These are phyloP conservation scores for Tetracladium marchalianum DNA, from an alignment of 495 filamentous ascomycete genomes.

Conservation along the genomic window DNA sequence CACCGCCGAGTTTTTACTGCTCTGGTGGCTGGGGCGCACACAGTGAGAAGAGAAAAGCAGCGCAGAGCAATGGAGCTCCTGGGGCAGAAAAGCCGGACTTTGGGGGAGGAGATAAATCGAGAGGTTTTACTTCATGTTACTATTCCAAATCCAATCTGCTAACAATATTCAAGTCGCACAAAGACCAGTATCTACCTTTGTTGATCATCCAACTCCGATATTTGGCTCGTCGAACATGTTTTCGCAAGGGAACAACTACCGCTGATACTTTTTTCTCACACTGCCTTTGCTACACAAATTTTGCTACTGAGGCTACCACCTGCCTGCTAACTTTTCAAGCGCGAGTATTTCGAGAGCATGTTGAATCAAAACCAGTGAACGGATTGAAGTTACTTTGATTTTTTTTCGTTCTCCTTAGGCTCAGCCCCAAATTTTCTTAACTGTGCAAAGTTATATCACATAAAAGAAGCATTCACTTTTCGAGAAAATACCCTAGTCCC, in stretches of 20 bases:
- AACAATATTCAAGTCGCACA: conserved; percentile 14
- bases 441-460: no score
- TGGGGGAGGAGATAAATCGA: conserved; percentile 5
- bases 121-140: conserved; percentile 10
- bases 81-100: conserved; percentile 10
- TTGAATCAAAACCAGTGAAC: no score
- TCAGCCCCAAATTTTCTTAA: no score
- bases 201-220: not conserved
- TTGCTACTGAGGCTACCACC: not conserved
- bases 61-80: conserved; percentile 32
- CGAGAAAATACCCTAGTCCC: no score
- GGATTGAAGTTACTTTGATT: no score
- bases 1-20: conserved; percentile 80
- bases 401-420: no score
- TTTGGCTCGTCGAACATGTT: conserved; percentile 8
- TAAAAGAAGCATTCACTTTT: no score
- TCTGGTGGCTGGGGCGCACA: conserved; percentile 62
- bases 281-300: not conserved
- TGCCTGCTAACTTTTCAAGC: no score
- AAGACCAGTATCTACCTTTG: conserved; percentile 7
- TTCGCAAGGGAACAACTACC: not conserved
- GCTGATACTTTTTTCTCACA: not conserved
- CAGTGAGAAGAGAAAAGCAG: conserved; percentile 33
- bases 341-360: no score
- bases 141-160: not conserved